A percentile compares a stretch with the other conserved stretches of the same genome.
These are phyloP conservation scores for Microsporum ferrugineum DNA, from an alignment of 2,329 filamentous ascomycete species.

Conservation along the genomic window DNA sequence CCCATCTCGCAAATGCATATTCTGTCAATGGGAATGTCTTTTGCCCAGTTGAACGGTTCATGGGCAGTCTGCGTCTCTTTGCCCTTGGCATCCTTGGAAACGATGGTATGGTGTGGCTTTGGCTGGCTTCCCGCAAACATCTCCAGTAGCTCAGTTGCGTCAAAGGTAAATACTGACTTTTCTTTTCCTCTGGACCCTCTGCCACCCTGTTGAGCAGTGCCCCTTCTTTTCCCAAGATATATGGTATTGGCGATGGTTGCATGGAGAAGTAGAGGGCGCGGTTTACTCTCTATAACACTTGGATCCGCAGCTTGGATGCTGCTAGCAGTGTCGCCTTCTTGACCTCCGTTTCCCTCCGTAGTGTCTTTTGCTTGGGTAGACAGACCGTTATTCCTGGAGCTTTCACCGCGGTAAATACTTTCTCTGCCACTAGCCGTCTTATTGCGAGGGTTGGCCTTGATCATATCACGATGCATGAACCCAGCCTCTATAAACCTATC, in stretches of 20 bases:
- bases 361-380: neutral
- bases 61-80: slow-evolving; percentile 20
- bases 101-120: neutral
- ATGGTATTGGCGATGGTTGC: slow-evolving; percentile 80
- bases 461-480: slow-evolving; percentile 23
- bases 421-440: neutral
- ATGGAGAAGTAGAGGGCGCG: slow-evolving; percentile 60
- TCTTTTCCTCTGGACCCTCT: slow-evolving; percentile 9
- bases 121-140: slow-evolving; percentile 20
- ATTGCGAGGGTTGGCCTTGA: slow-evolving; percentile 6
- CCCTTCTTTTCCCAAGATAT: slow-evolving; percentile 39
- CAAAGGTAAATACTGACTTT: slow-evolving; percentile 37
- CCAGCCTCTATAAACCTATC: slow-evolving; percentile 35
- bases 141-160: slow-evolving; percentile 25
- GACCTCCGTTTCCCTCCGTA: neutral
- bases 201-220: neutral
- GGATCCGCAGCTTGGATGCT: neutral
- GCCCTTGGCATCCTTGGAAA: neutral
- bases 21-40: slow-evolving; percentile 53
- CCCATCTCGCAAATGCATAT: slow-evolving; percentile 82
- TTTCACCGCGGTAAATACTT: neutral
- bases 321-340: slow-evolving; percentile 6
- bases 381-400: neutral
- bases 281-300: neutral
- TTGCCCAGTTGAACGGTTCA: slow-evolving; percentile 54